These are phyloP conservation scores for Backusella psychrophila DNA, from an alignment of 192 early-diverging fungal species.

Conservation along the genomic window DNA sequence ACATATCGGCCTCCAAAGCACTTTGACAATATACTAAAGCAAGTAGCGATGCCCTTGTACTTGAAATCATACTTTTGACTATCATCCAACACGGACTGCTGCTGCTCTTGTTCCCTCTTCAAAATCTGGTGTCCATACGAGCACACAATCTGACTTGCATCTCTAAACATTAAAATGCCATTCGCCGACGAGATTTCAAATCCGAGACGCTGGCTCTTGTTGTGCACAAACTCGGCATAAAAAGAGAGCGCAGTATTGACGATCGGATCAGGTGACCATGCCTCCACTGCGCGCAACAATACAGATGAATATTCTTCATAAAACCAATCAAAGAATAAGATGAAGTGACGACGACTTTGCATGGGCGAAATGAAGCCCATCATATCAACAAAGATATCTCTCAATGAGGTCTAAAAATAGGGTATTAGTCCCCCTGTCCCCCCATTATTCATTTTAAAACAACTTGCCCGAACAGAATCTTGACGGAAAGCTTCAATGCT, in stretches of 20 bases:
- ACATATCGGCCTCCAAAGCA: constrained; percentile 81
- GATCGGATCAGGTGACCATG: constrained; percentile 61
- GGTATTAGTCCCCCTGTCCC: too few relatives aligned
- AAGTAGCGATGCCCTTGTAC: constrained; percentile 77
- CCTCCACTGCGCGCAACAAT: constrained; percentile 63
- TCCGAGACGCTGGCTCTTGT: constrained; percentile 71
- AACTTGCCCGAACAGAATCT: constrained; percentile 43
- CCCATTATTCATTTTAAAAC: background rate
- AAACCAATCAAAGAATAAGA: constrained; percentile 86
- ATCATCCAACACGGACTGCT: background rate
- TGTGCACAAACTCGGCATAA: constrained; percentile 78
- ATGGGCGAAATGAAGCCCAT: constrained; percentile 74
- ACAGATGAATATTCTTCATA: constrained; percentile 67
- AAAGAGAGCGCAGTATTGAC: constrained; percentile 76
- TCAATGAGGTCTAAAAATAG: constrained; percentile 43
- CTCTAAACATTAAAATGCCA: constrained; percentile 87
- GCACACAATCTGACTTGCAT: constrained; percentile 67
- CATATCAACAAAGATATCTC: constrained; percentile 72
- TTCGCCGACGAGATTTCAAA: constrained; percentile 87
- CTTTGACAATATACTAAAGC: constrained; percentile 69
- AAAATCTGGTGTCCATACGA: constrained; percentile 44
- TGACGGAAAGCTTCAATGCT: constrained; percentile 57
- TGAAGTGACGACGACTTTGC: constrained; percentile 54
- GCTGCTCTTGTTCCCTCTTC: background rate
- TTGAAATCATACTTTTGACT: constrained; percentile 28